A percentile compares a stretch with the other conserved stretches of the same genome.
Evolutionary conservation across 306 rosid species (phyloP).

Genomic region (Glycyrrhiza uralensis): DNA sequence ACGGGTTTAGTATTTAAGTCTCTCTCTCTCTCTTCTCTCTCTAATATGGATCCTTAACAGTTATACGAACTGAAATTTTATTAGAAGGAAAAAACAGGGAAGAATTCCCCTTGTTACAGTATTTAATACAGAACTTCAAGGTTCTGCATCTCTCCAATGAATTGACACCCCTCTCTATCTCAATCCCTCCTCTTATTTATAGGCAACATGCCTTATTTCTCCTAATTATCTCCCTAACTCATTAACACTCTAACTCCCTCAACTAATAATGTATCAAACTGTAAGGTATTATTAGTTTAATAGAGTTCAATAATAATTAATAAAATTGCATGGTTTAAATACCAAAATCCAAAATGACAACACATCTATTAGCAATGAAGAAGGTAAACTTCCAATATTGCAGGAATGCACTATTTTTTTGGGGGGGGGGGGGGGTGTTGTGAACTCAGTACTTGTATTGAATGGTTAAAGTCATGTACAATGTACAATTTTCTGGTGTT

Average conservation of each 20-base stretch:
- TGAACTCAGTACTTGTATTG: neutral
- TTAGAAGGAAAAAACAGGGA: too few relatives aligned
- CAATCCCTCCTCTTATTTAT: too few relatives aligned
- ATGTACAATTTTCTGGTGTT: conserved; percentile 15
- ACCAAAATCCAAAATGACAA: neutral
- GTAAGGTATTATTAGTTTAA: neutral
- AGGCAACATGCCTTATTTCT: too few relatives aligned
- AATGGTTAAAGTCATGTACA: conserved; percentile 29
- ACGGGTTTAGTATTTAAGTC: neutral
- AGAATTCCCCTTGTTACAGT: too few relatives aligned
- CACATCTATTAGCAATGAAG: neutral
- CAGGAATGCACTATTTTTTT: conserved; percentile 7
- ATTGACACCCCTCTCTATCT: too few relatives aligned
- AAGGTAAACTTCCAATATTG: neutral
- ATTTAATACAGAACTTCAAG: too few relatives aligned
- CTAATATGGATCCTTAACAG: too few relatives aligned
- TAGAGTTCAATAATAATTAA: neutral
- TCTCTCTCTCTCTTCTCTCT: neutral
- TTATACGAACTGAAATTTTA: too few relatives aligned
- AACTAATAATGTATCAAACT: too few relatives aligned
- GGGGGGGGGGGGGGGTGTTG: neutral
- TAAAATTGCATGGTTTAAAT: neutral
- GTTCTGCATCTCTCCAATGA: too few relatives aligned
- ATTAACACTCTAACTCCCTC: too few relatives aligned
- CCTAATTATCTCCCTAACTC: too few relatives aligned